Base-by-base conservation (phyloP, 2,329 filamentous ascomycete genomes). In the Lachnellula suecica region DNA sequence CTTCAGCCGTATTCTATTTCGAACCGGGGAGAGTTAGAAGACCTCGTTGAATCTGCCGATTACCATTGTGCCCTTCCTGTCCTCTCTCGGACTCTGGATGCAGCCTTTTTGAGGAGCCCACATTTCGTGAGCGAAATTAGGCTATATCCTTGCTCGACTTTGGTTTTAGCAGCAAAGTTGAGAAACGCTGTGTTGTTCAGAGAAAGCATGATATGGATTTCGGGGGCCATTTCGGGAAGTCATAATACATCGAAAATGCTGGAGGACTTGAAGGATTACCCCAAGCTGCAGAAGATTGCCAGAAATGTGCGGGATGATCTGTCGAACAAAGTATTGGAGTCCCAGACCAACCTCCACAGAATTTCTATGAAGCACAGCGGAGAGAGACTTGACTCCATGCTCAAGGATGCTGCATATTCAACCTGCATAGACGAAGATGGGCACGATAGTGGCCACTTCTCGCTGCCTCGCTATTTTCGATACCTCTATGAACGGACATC, bases 41-140 rank as follows among this genome's bases (percentile, higher is more conserved):
- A 3, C 10, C n/a, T 54, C 23, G 42, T 34, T 2, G 5, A 40
- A 3, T 15, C 48, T 8, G 52, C 52, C 6, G 35, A 45, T 4
- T 54, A 43, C 22, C 50, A 54, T 27, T 31, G 31, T 23, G 44
- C 43, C 4, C 44, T 54, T 6, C 48, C 43, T 17, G 6, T 54
- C 2, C 13, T 54, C 2, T 50, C 43, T 5, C 25, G 38, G 13
- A 38, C 43, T n/a, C 44, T 54, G 9, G 38, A 47, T 29, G 24
- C 25, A n/a, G 42, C 52, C 11, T 10, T 50, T 6, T 11, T 11
- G 13, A 31, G 13, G 27, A 47, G 23, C 44, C 29, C 8, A 22
- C 29, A n/a, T 10, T 22, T 40, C 8, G 37, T 40, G 11, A 2
- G 3, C 10, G 4, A 15, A 9, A 40, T 40, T 11, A 5, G 6